phyloP scores from a whole-genome alignment of 192 early-diverging fungal species.

The Ambispora gerdemannii region DNA sequence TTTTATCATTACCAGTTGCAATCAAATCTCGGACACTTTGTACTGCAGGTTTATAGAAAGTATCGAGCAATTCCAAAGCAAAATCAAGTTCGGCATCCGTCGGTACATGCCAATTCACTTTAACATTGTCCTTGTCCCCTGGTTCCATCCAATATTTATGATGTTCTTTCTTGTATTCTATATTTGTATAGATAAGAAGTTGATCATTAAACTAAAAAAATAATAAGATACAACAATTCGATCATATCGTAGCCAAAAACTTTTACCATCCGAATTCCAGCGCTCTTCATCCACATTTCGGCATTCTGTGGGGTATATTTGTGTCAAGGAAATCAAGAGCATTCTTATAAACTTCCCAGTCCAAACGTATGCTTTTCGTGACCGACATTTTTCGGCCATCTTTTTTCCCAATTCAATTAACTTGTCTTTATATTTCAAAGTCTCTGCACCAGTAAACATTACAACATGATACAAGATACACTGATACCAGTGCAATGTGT shows the following conservation, averaged over 20 bases:
- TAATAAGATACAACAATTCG: background rate
- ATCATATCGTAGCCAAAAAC: background rate
- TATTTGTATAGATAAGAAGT: background rate
- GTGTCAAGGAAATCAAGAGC: constrained; percentile 44
- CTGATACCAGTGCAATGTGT: constrained; percentile 78
- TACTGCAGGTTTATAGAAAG: constrained; percentile 46
- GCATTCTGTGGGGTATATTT: constrained; percentile 59
- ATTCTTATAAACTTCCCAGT: constrained; percentile 57
- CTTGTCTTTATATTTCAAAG: constrained; percentile 51
- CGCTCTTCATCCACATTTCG: constrained; percentile 44
- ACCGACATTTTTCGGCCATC: constrained; percentile 55
- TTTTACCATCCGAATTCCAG: constrained; percentile 58
- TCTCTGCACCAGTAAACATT: constrained; percentile 42
- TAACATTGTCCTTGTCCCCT: constrained; percentile 48
- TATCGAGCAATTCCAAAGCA: constrained; percentile 61
- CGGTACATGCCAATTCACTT: constrained; percentile 78
- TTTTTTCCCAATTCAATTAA: constrained; percentile 45
- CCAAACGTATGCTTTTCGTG: constrained; percentile 68
- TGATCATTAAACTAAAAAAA: background rate
- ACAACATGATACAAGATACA: constrained; percentile 59
- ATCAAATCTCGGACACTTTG: constrained; percentile 45
- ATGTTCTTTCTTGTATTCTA: constrained; percentile 61
- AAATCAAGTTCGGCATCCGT: constrained; percentile 61
- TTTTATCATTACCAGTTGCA: constrained; percentile 27
- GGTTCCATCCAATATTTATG: constrained; percentile 78